Conservation (phyloP, 192 early-diverging fungal species). For the Coemansia sp. region DNA sequence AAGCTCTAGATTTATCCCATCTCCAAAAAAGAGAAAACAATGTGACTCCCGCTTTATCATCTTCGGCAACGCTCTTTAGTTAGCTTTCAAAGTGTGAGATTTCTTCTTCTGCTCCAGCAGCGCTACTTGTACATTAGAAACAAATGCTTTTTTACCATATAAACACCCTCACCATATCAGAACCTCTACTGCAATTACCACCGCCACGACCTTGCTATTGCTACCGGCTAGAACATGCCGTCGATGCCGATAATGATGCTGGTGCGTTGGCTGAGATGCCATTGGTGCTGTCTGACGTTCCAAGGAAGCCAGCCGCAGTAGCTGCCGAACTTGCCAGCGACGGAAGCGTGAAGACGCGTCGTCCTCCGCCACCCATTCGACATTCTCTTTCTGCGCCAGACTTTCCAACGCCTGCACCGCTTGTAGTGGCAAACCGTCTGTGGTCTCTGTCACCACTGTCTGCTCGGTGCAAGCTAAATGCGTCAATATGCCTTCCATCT, state of each 20-base stretch:
- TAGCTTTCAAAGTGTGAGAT: background rate
- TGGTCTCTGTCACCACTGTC: too few species aligned
- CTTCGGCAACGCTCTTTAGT: too few species aligned
- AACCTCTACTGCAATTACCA: too few species aligned
- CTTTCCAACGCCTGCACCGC: background rate
- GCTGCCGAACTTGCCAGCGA: slow-evolving; percentile 1
- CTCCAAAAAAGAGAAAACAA: too few species aligned
- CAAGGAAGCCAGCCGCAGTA: background rate
- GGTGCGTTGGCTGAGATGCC: background rate
- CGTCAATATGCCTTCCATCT: background rate
- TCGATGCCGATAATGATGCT: background rate
- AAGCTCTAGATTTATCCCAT: slow-evolving; percentile 20
- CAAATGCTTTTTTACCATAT: too few species aligned
- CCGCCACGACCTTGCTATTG: background rate
- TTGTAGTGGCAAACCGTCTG: slow-evolving; percentile 8
- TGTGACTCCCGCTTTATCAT: too few species aligned
- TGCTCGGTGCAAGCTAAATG: background rate
- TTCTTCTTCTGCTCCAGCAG: background rate
- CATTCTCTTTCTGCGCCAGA: background rate
- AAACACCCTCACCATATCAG: too few species aligned
- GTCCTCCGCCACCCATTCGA: background rate
- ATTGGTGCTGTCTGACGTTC: background rate
- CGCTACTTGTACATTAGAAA: too few species aligned
- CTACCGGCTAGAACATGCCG: background rate
- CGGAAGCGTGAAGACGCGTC: slow-evolving; percentile 6